Base-by-base conservation (phyloP, 2,329 filamentous ascomycete genomes). In the Penicillium sp. region DNA sequence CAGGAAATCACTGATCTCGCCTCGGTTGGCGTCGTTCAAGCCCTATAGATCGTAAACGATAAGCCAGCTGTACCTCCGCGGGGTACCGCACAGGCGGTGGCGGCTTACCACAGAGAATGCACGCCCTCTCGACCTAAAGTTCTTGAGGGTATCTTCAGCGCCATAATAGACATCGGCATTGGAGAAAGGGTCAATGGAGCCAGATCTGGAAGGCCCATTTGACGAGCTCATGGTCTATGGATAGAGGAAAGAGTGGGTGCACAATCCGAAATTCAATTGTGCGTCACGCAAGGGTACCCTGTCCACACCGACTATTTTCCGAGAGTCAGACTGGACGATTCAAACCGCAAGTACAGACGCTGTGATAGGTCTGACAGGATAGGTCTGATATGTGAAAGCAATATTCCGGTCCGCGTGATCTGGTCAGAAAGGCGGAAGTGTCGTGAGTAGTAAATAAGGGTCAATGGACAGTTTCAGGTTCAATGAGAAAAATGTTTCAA, bases 131-230 rank as follows among this genome's bases (percentile, higher is more conserved):
- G 75, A 70, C 66, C 80, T 78, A 58, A 75, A 61, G 38, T 67
- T 72, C 64, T 76, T 75, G 57, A 73, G 69, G 59, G 80, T 75
- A 55, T 77, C 77, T 48, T 81, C 75, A 61, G 75, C 69, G 32
- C 83, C 83, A 72, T 86, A 86, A 71, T 86, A 86, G 59, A 85
- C 72, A 57, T 83, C 78, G 8, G 84, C 78, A 38, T 82, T 75
- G 36, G 83, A 82, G 64, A 80, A 82, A 5, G 84, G 84, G 68
- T 86, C 84, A 61, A 78, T 67, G 54, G 79, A 78, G 55, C 74
- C 76, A 39, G 63, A 60, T 52, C 73, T 67, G 60, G 73, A 74
- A 52, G 71, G 71, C 44, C 61, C 68, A 60, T 74, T 61, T 70
- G 71, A 61, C 67, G 72, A 73, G 68, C 66, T 75, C 75, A 78